Percentiles rank a stretch among this genome's conserved stretches.
Conservation (phyloP, 139 green algal genomes). For the Coelastrella sp. region DNA sequence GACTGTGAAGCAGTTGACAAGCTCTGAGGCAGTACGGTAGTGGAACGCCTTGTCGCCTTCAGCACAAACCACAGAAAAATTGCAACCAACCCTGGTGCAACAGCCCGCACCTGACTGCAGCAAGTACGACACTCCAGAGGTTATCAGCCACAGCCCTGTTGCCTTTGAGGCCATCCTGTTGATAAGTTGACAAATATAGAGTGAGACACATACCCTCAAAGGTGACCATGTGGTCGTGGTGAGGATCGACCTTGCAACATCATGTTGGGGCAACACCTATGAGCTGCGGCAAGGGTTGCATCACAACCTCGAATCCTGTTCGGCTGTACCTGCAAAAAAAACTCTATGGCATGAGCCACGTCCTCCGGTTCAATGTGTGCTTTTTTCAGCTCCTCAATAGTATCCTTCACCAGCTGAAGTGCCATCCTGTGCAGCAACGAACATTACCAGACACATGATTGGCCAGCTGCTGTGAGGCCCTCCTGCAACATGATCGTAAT, state of each 20-base stretch:
- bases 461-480: neutral
- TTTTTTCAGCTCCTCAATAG: neutral
- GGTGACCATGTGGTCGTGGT: no score
- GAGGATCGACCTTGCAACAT: neutral
- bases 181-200: no score
- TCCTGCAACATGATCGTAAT: no score
- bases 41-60: neutral
- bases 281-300: neutral
- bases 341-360: neutral
- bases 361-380: neutral
- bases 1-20: neutral
- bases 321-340: neutral
- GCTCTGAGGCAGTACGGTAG: neutral
- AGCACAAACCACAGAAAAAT: neutral
- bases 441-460: neutral
- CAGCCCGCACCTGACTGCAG: neutral
- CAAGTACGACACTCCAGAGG: slow-evolving; percentile 25
- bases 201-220: no score
- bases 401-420: neutral
- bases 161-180: slow-evolving; percentile 27
- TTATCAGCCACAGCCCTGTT: slow-evolving; percentile 18
- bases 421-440: neutral
- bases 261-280: neutral
- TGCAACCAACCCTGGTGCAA: neutral
- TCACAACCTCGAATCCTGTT: no score